phyloP scores from a whole-genome alignment of 345 rosid species.

The Geranium brycei region DNA sequence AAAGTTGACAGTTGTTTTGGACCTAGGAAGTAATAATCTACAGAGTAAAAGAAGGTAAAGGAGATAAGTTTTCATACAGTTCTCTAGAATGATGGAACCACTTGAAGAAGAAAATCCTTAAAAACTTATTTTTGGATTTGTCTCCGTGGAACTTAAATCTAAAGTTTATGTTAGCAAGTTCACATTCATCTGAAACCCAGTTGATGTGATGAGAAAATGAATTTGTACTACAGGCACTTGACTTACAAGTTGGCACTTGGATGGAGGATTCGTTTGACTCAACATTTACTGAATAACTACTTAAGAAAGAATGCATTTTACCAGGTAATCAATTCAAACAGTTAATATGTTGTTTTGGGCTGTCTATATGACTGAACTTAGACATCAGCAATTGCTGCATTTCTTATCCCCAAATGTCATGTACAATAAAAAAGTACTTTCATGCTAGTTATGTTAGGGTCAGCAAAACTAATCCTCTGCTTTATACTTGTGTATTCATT shows the following conservation, averaged over 20 bases:
- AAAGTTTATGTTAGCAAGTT: background rate
- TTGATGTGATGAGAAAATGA: background rate
- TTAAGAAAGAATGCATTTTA: slow-evolving; percentile 89
- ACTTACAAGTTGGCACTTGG: slow-evolving; percentile 78
- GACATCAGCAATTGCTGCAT: slow-evolving; percentile 2
- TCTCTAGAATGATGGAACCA: background rate
- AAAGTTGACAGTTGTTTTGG: background rate
- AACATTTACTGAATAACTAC: slow-evolving; percentile 73
- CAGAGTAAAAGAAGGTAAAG: background rate
- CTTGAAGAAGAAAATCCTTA: background rate
- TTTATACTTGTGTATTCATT: background rate
- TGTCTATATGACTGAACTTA: background rate
- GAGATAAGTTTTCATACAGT: background rate
- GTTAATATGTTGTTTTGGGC: background rate
- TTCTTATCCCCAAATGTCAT: slow-evolving; percentile 1
- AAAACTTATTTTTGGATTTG: background rate
- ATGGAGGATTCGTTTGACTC: slow-evolving; percentile 91
- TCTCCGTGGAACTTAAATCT: background rate
- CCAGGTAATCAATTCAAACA: slow-evolving; percentile 40
- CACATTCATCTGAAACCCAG: background rate
- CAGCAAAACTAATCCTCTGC: background rate
- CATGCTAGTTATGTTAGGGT: background rate
- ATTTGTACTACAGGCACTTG: slow-evolving; percentile 50
- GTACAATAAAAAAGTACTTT: background rate
- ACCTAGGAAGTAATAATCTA: background rate